Conservation (phyloP, 1,284 basidiomycete species). For the Lentinus polychrous region DNA sequence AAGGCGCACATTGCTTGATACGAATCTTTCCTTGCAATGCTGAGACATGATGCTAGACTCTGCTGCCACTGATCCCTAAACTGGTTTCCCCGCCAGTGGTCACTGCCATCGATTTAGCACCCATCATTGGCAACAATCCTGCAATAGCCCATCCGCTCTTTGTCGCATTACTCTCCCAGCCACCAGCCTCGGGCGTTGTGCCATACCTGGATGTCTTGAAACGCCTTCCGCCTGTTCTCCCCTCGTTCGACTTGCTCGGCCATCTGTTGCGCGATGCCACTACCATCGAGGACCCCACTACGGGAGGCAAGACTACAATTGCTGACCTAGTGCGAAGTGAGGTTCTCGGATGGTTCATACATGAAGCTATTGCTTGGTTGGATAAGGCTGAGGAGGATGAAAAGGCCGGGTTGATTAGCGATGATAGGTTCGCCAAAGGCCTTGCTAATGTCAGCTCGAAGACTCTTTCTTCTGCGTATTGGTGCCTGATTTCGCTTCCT, state of each 20-base stretch:
- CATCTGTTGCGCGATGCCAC: slow-evolving; percentile 57
- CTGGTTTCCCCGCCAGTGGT: slow-evolving; percentile 50
- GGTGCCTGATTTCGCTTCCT: background rate
- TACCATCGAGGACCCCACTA: slow-evolving; percentile 28
- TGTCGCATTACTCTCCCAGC: slow-evolving; percentile 39
- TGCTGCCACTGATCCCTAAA: slow-evolving; percentile 34
- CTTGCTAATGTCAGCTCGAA: slow-evolving; percentile 64
- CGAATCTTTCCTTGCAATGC: background rate
- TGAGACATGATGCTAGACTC: slow-evolving; percentile 19
- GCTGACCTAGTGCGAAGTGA: slow-evolving; percentile 56
- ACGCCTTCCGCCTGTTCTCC: slow-evolving; percentile 55
- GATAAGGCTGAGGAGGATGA: slow-evolving; percentile 61
- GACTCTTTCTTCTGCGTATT: slow-evolving; percentile 13
- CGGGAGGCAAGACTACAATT: slow-evolving; percentile 46
- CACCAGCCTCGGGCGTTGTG: slow-evolving; percentile 13
- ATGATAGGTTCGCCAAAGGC: slow-evolving; percentile 64
- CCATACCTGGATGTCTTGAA: slow-evolving; percentile 50
- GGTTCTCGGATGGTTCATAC: slow-evolving; percentile 61
- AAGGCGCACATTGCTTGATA: slow-evolving; percentile 17
- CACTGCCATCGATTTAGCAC: slow-evolving; percentile 56
- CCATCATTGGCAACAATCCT: slow-evolving; percentile 61
- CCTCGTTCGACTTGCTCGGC: slow-evolving; percentile 68
- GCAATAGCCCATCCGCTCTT: slow-evolving; percentile 59
- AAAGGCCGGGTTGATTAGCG: slow-evolving; percentile 54
- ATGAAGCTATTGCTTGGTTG: slow-evolving; percentile 58